phyloP scores from a whole-genome alignment of 1,284 basidiomycete species.

The Volvariella surrecta region DNA sequence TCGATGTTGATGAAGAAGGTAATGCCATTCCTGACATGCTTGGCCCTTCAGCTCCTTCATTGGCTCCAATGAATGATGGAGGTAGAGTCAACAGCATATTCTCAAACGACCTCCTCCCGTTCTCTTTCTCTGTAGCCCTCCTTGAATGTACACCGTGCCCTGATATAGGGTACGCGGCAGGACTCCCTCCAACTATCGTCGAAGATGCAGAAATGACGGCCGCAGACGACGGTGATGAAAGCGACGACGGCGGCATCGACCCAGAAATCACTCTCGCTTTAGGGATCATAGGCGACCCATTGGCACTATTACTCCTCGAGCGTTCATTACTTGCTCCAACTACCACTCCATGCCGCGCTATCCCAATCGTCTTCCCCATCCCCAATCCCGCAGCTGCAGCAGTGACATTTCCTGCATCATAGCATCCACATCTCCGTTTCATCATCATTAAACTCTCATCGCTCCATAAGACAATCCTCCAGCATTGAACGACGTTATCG shows the following conservation, averaged over 20 bases:
- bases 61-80: constrained; percentile 37
- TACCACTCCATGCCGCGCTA: background rate
- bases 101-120: constrained; percentile 41
- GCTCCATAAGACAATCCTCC: too few relatives aligned
- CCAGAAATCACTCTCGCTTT: constrained; percentile 32
- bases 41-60: constrained; percentile 33
- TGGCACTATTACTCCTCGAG: constrained; percentile 51
- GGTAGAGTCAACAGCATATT: constrained; percentile 27
- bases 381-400: background rate
- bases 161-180: constrained; percentile 61
- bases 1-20: constrained; percentile 21
- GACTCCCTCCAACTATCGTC: constrained; percentile 18
- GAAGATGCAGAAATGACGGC: too few relatives aligned
- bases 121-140: constrained; percentile 57
- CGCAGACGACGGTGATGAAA: constrained; percentile 20
- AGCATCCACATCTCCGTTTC: constrained; percentile 58
- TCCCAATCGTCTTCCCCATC: background rate
- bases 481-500: too few relatives aligned
- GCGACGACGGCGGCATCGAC: background rate
- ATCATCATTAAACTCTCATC: constrained; percentile 39
- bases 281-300: constrained; percentile 35
- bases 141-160: constrained; percentile 70
- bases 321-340: constrained; percentile 20
- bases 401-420: constrained; percentile 22
- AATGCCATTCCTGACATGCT: constrained; percentile 27